Percentiles rank a stretch among this genome's conserved stretches.
These are phyloP conservation scores for Mortierella sp. DNA, from an alignment of 371 early-diverging fungal genomes.

Conservation along the genomic window DNA sequence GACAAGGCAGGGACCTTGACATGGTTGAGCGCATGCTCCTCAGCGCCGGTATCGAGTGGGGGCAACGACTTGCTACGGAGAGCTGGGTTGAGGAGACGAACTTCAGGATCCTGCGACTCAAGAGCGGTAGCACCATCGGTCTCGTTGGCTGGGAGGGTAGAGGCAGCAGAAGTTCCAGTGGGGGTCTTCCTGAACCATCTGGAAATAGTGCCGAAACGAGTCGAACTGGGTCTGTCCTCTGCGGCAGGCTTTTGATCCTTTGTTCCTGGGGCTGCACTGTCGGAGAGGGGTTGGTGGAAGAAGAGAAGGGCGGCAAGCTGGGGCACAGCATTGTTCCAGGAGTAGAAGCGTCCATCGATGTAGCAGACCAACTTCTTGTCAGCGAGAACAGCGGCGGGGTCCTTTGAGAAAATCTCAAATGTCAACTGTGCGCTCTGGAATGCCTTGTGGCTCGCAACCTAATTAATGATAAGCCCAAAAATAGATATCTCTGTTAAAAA, in stretches of 20 bases:
- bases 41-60: conserved; percentile 27
- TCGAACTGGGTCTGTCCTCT: conserved; percentile 45
- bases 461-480: neutral
- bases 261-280: conserved; percentile 17
- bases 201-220: conserved; percentile 54
- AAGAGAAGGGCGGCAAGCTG: conserved; percentile 68
- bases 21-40: conserved; percentile 23
- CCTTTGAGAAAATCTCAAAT: conserved; percentile 45
- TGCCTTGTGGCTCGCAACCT: conserved; percentile 41
- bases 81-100: conserved; percentile 35
- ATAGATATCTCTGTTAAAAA: neutral
- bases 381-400: conserved; percentile 40
- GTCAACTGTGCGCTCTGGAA: conserved; percentile 33
- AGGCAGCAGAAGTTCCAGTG: conserved; percentile 30
- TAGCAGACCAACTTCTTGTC: conserved; percentile 52
- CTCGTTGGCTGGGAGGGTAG: conserved; percentile 10
- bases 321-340: conserved; percentile 62
- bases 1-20: conserved; percentile 23
- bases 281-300: conserved; percentile 61
- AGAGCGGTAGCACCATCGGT: conserved; percentile 16
- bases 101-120: conserved; percentile 29
- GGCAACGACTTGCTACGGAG: conserved; percentile 55
- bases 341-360: conserved; percentile 58
- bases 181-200: conserved; percentile 54
- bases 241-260: conserved; percentile 40